These are phyloP conservation scores for Chrysoporthe cubensis DNA, from an alignment of 2,329 filamentous ascomycete species.

Conservation along the genomic window DNA sequence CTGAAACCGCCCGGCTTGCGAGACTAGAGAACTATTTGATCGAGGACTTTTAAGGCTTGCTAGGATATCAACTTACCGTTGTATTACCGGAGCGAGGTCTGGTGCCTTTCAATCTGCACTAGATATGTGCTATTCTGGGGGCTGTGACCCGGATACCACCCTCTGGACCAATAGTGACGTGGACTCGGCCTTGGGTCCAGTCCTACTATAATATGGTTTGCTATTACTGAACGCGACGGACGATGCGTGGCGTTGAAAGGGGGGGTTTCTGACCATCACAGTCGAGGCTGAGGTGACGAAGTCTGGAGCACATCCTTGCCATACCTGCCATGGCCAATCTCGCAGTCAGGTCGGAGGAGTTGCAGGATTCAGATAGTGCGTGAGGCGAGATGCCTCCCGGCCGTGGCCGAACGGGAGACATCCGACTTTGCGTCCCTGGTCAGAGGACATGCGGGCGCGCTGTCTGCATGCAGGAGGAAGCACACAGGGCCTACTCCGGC, in stretches of 20 bases:
- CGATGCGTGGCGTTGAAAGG: too few relatives aligned
- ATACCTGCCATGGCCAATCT: neutral
- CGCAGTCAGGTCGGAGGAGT: neutral
- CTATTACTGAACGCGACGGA: neutral
- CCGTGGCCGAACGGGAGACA: neutral
- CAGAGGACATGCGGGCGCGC: neutral
- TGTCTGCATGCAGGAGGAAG: neutral
- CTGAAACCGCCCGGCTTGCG: neutral
- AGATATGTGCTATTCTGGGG: neutral
- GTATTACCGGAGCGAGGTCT: neutral
- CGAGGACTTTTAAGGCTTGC: too few relatives aligned
- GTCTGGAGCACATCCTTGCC: neutral
- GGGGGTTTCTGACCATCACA: neutral
- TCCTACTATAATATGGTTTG: neutral
- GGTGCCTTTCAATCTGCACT: neutral
- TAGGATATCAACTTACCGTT: too few relatives aligned
- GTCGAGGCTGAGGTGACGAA: neutral
- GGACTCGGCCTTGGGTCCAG: neutral
- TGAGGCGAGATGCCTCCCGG: neutral
- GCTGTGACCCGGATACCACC: neutral
- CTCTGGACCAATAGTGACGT: neutral
- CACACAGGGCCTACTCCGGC: too few relatives aligned
- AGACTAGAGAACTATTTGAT: neutral
- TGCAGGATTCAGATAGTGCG: constrained; percentile 2
- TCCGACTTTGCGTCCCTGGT: neutral